Evolutionary conservation across 208 protist species (phyloP).

Genomic region (Trichomonas tenax): DNA sequence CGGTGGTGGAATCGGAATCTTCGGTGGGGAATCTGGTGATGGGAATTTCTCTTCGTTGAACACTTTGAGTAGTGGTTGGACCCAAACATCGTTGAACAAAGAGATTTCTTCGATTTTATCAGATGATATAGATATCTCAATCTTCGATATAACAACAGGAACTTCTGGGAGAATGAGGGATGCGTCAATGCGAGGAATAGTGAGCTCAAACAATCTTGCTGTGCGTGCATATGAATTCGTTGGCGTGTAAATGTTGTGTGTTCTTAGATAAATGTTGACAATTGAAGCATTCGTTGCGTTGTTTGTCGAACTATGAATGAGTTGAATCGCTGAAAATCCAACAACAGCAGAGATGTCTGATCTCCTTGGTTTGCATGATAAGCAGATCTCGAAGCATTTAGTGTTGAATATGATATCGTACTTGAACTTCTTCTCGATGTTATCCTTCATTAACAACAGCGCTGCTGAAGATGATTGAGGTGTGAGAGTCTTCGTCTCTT

Average conservation of each 20-base stretch:
- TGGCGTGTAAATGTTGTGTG: not conserved
- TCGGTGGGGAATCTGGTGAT: not conserved
- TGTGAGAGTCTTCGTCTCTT: not conserved
- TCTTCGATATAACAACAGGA: not conserved
- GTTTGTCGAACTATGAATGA: too few species aligned
- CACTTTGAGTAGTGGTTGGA: not conserved
- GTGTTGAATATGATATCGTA: not conserved
- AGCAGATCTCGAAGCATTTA: not conserved
- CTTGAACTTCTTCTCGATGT: not conserved
- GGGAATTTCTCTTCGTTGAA: not conserved
- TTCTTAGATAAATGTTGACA: not conserved
- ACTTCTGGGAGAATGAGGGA: not conserved
- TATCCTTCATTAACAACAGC: not conserved
- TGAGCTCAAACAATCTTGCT: not conserved
- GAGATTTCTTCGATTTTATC: slow-evolving; percentile 19
- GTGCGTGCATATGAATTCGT: not conserved
- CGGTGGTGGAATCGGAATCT: not conserved
- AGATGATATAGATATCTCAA: not conserved
- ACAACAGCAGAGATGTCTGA: not conserved
- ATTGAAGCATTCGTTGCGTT: not conserved
- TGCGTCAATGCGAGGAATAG: not conserved
- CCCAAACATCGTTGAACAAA: slow-evolving; percentile 8
- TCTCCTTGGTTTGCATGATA: not conserved
- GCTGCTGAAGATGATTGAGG: not conserved
- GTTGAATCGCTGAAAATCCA: not conserved